Evolutionary conservation across 1,139 yeast genomes (phyloP).

Genomic region (Meyerozyma athensensis): DNA sequence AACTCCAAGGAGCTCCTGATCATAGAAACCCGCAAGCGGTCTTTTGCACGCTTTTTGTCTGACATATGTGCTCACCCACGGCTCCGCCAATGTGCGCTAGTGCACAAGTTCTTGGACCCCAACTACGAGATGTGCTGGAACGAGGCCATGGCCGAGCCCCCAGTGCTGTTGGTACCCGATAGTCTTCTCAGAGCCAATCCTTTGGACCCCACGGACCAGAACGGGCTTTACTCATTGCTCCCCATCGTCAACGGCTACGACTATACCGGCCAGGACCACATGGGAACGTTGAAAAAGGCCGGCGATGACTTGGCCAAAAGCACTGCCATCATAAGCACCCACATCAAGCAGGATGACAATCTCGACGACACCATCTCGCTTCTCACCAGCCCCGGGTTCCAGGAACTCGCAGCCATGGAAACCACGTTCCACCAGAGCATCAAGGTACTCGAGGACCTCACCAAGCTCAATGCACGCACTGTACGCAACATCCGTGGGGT

Average conservation of each 20-base stretch:
- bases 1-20: conserved; percentile 33
- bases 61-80: conserved; percentile 29
- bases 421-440: conserved; percentile 30
- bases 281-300: conserved; percentile 28
- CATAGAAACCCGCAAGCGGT: conserved; percentile 40
- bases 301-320: conserved; percentile 35
- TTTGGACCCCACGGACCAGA: conserved; percentile 41
- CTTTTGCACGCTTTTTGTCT: conserved; percentile 32
- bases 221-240: conserved; percentile 39
- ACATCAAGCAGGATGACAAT: conserved; percentile 29
- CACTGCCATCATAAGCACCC: conserved; percentile 7
- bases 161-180: conserved; percentile 36
- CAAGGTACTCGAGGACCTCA: conserved; percentile 28
- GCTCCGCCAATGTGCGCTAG: conserved; percentile 26
- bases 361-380: conserved; percentile 15
- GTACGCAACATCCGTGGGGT: conserved; percentile 27
- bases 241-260: conserved; percentile 33
- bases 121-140: conserved; percentile 46
- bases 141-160: conserved; percentile 45
- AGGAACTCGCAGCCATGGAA: conserved; percentile 2
- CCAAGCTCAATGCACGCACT: conserved; percentile 30
- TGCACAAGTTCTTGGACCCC: conserved; percentile 45
- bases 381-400: not conserved
- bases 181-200: conserved; percentile 42
- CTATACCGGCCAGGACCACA: conserved; percentile 27